A percentile compares a stretch with the other conserved stretches of the same genome.
Evolutionary conservation across 805 yeast genomes (phyloP).

Genomic region (Starmerella floricola): DNA sequence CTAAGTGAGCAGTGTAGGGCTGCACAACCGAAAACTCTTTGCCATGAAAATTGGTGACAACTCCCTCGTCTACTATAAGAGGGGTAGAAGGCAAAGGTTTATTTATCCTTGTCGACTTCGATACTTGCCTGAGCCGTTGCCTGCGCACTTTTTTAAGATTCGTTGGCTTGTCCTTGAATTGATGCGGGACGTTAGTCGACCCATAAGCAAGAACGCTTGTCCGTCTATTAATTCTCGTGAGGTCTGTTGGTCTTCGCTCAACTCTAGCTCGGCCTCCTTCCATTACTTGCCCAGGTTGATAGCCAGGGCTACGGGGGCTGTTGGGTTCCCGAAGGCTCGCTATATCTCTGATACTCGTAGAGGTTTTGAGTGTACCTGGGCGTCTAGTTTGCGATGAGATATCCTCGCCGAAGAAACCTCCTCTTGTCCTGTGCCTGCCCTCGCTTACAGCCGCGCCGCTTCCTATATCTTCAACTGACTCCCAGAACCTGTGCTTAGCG

Average conservation of each 20-base stretch:
- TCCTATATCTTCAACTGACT: too few relatives aligned
- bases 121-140: too few relatives aligned
- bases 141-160: too few relatives aligned
- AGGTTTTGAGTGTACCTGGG: not conserved
- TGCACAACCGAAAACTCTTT: conserved; percentile 47
- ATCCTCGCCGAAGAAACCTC: too few relatives aligned
- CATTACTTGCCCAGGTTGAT: conserved; percentile 5
- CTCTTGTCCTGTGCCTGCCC: too few relatives aligned
- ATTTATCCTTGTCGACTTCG: conserved; percentile 7
- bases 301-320: conserved; percentile 16
- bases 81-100: conserved; percentile 22
- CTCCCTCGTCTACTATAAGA: conserved; percentile 13
- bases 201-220: too few relatives aligned
- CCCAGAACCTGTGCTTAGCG: too few relatives aligned
- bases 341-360: conserved; percentile 7
- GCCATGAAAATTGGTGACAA: conserved; percentile 18
- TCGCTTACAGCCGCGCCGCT: too few relatives aligned
- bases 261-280: not conserved
- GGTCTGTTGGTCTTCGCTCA: too few relatives aligned
- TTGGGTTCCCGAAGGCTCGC: conserved; percentile 8
- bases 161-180: too few relatives aligned
- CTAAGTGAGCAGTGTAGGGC: conserved; percentile 66
- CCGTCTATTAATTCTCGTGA: too few relatives aligned
- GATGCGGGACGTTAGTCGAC: too few relatives aligned
- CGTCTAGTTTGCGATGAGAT: not conserved